Base-by-base conservation (phyloP, 2,329 filamentous ascomycete species). In the Juglanconis oblonga region DNA sequence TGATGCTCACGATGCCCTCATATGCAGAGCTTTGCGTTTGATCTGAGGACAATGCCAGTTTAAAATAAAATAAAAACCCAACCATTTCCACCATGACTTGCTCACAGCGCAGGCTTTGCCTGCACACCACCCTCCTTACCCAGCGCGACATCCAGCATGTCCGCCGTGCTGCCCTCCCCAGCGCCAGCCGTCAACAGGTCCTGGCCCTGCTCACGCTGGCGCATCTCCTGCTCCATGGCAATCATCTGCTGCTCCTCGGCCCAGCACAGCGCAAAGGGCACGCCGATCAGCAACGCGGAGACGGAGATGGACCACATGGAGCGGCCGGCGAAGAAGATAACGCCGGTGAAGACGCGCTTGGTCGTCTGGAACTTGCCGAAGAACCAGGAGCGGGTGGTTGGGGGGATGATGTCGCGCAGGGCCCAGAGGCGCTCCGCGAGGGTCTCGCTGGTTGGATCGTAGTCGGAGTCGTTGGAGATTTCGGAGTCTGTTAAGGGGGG, bases 191-290 rank as follows among this genome's bases (percentile, higher is more conserved):
- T 84, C 62, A 87, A 70, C 42, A 86, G 73, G 73, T 97, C 91
- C 72, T 90, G 88, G 65, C 92, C 92, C 71, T 90, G 86, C 84
- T 97, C 91, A 76, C 95, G 90, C 91, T 97, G 95, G 76, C 90
- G 88, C 85, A 93, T 92, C 81, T 97, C 94, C 76, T 92, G 87
- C 86, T 99, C 95, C 92, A 97, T 96, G 81, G 97, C 94, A 66
- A 94, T 83, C 74, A 96, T 87, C 81, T 97, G 91, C 83, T 97
- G 92, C 81, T 99, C 95, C 82, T 99, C 95, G 65, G 90, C 88
- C 73, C 92, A 94, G 61, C 92, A 94, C 67, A 99, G 81, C 61
- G 92, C 93, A 82, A 92, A 98, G 58, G 95, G 95, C 55, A 98
- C 92, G 68, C 92, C 93, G 65, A 98, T 79, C 73, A 99, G 81